These are phyloP conservation scores for Filobasidium wieringae DNA, from an alignment of 768 basidiomycete genomes.

Conservation along the genomic window DNA sequence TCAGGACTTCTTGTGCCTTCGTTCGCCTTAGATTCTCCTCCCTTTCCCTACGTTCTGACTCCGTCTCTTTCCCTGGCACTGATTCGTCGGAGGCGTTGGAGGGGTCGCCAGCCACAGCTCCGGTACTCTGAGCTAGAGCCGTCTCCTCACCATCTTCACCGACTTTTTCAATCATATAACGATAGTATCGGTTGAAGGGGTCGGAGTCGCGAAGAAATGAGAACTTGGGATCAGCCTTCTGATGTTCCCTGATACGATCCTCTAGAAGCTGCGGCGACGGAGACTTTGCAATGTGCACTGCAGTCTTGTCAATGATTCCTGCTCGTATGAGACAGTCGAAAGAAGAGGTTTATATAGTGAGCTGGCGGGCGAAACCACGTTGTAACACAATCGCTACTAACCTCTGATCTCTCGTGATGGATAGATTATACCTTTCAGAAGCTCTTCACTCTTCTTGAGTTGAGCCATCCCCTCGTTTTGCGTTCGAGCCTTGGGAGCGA, in stretches of 20 bases:
- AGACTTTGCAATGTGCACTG: conserved; percentile 80
- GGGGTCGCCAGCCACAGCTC: conserved; percentile 8
- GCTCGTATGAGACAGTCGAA: conserved; percentile 33
- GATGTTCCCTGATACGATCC: conserved; percentile 92
- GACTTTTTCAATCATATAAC: conserved; percentile 76
- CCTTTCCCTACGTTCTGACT: neutral
- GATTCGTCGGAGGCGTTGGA: neutral
- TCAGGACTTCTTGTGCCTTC: conserved; percentile 11
- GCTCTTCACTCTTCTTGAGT: conserved; percentile 45
- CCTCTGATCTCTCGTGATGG: conserved; percentile 95
- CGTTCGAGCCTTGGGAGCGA: neutral
- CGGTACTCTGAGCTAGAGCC: conserved; percentile 17
- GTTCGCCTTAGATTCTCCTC: neutral
- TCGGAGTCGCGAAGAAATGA: conserved; percentile 94
- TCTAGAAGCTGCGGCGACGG: conserved; percentile 86
- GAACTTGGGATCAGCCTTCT: conserved; percentile 93
- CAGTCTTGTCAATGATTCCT: conserved; percentile 91
- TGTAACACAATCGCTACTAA: conserved; percentile 37
- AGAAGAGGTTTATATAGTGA: too few species aligned
- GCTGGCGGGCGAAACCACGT: neutral
- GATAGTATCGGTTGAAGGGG: conserved; percentile 97
- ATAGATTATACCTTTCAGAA: conserved; percentile 76
- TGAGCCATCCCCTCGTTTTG: conserved; percentile 27
- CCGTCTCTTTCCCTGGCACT: conserved; percentile 4
- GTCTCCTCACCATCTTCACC: conserved; percentile 41